Evolutionary conservation across 75 land plant genomes (phyloP).

Genomic region (Gnetum montanum): DNA sequence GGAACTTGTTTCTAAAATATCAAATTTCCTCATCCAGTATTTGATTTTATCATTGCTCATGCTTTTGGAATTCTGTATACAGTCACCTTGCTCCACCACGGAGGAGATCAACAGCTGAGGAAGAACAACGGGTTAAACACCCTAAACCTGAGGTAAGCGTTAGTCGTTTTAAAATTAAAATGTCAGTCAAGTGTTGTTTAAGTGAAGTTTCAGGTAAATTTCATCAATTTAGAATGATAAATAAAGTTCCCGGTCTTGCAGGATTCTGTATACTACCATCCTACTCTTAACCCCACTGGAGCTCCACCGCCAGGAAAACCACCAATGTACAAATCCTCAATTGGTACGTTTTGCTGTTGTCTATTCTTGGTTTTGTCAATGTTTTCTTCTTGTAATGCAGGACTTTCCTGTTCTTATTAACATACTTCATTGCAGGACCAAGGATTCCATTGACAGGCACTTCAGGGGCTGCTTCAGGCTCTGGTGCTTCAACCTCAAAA

Average conservation of each 20-base stretch:
- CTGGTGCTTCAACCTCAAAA: slow-evolving; percentile 43
- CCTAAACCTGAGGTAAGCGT: slow-evolving; percentile 74
- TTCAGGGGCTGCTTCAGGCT: slow-evolving; percentile 35
- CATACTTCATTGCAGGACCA: slow-evolving; percentile 52
- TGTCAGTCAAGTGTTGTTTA: no score
- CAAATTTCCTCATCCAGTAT: no score
- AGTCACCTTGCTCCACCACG: slow-evolving; percentile 87
- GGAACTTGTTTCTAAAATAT: no score
- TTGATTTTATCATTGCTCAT: no score
- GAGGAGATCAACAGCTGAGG: slow-evolving; percentile 71
- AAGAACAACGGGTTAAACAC: slow-evolving; percentile 74
- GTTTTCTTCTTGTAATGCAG: not conserved
- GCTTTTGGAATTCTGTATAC: no score
- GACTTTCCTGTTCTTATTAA: not conserved
- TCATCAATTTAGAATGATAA: no score
- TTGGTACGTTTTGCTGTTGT: slow-evolving; percentile 33
- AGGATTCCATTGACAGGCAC: slow-evolving; percentile 62
- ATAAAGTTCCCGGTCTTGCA: slow-evolving; percentile 21
- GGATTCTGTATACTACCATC: slow-evolving; percentile 98
- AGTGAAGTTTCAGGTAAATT: no score
- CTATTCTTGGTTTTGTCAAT: not conserved
- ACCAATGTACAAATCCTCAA: slow-evolving; percentile 94
- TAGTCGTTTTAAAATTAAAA: not conserved
- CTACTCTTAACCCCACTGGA: slow-evolving; percentile 91
- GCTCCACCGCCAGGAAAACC: slow-evolving; percentile 99